Evolutionary conservation across 2,329 filamentous ascomycete genomes (phyloP).

Genomic region (Malbranchea zuffiana): DNA sequence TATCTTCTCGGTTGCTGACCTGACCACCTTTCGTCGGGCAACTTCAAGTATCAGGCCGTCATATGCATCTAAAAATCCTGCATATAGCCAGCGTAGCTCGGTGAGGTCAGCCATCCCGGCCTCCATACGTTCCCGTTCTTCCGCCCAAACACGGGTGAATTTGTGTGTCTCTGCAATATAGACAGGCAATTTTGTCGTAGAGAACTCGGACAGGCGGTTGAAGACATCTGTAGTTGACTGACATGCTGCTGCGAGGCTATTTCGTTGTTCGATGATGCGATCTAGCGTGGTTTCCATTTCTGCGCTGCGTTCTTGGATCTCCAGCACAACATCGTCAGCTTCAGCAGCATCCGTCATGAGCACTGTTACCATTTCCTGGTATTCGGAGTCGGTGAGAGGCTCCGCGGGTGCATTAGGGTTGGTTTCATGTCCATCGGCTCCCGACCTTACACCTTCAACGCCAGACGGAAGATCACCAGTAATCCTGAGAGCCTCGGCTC

Average conservation of each 20-base stretch:
- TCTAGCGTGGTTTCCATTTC: constrained; percentile 65
- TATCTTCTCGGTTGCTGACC: constrained; percentile 62
- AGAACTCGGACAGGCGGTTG: constrained; percentile 55
- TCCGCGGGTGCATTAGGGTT: constrained; percentile 44
- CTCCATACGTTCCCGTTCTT: constrained; percentile 60
- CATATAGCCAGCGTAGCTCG: constrained; percentile 69
- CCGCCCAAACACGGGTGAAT: constrained; percentile 52
- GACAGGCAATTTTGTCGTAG: constrained; percentile 47
- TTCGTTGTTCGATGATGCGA: constrained; percentile 53
- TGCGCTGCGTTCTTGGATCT: constrained; percentile 62
- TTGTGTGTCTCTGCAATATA: constrained; percentile 40
- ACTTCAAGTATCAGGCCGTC: constrained; percentile 75
- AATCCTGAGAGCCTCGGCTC: constrained; percentile 54
- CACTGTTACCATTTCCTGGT: constrained; percentile 71
- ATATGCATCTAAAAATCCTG: constrained; percentile 75
- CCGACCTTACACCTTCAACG: constrained; percentile 25
- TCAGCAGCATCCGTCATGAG: constrained; percentile 49
- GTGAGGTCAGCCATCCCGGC: constrained; percentile 64
- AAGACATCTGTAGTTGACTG: constrained; percentile 53
- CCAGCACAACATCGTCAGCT: constrained; percentile 51
- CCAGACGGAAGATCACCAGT: constrained; percentile 50
- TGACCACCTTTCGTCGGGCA: constrained; percentile 59
- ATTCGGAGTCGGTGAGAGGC: constrained; percentile 63
- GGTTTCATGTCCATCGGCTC: constrained; percentile 24
- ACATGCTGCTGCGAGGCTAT: constrained; percentile 46